Conservation (phyloP, 192 early-diverging fungal genomes). For the Jimgerdemannia flammicorona region DNA sequence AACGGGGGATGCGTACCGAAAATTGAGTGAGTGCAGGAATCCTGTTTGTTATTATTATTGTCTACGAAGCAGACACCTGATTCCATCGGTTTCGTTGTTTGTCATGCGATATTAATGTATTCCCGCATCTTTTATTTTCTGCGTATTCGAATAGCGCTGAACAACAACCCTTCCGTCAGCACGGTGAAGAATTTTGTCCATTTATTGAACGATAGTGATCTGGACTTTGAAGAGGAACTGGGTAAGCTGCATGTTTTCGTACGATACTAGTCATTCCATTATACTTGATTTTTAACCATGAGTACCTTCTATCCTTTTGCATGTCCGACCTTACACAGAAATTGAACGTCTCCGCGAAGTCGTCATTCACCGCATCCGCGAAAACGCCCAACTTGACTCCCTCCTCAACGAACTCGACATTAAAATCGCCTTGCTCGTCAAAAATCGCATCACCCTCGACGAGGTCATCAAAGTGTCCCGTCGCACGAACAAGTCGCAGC, state of each 20-base stretch:
- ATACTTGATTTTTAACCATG: no score
- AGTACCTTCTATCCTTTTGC: no score
- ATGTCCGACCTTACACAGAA: constrained; percentile 8
- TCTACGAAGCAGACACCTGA: neutral
- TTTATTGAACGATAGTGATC: constrained; percentile 84
- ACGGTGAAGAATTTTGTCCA: constrained; percentile 84
- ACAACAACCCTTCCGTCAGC: constrained; percentile 75
- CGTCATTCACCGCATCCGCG: constrained; percentile 85
- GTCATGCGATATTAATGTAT: no score
- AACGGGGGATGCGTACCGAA: constrained; percentile 64
- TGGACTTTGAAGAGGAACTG: constrained; percentile 93
- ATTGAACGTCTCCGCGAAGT: constrained; percentile 82
- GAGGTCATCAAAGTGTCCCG: constrained; percentile 71
- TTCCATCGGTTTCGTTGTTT: neutral
- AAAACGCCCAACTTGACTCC: constrained; percentile 76
- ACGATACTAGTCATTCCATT: no score
- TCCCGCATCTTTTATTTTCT: neutral
- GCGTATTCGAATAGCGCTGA: constrained; percentile 37
- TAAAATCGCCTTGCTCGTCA: constrained; percentile 94
- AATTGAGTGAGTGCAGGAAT: constrained; percentile 38
- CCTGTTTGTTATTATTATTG: no score
- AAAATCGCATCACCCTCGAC: constrained; percentile 93
- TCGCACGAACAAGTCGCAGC: constrained; percentile 38
- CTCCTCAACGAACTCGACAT: constrained; percentile 88
- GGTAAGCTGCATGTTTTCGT: constrained; percentile 29